Conservation (phyloP, 495 filamentous ascomycete genomes). For the Aspergillus funiculosus region DNA sequence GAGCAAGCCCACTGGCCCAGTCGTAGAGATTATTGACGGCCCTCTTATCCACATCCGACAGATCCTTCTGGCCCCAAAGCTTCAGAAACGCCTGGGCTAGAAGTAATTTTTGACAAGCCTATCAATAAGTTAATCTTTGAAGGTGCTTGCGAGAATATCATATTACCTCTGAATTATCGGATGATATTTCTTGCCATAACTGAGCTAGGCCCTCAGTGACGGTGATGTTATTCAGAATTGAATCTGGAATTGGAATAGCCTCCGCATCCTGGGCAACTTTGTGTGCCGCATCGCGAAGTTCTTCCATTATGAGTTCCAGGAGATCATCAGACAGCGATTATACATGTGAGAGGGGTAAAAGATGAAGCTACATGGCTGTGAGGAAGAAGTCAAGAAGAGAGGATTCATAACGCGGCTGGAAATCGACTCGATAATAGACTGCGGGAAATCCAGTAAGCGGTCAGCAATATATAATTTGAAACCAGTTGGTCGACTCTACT, state of each 20-base stretch:
- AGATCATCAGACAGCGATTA: too few species aligned
- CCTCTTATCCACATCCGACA: conserved; percentile 24
- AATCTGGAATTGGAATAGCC: conserved; percentile 15
- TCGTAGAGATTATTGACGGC: conserved; percentile 28
- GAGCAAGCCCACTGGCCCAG: conserved; percentile 31
- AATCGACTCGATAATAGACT: too few species aligned
- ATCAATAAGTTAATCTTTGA: conserved; percentile 7
- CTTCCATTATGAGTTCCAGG: conserved; percentile 25
- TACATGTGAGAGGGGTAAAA: too few species aligned
- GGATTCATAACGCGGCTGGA: too few species aligned
- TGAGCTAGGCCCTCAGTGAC: conserved; percentile 16
- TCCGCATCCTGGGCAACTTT: conserved; percentile 18
- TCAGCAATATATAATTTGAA: too few species aligned
- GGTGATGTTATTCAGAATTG: conserved; percentile 5
- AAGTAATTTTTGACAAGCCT: conserved; percentile 33
- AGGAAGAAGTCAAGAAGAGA: too few species aligned
- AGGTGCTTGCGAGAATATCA: not conserved
- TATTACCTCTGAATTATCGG: conserved; percentile 23
- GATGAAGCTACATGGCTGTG: too few species aligned
- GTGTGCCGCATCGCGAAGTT: conserved; percentile 29
- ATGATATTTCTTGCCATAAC: conserved; percentile 32
- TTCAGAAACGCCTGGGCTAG: conserved; percentile 25
- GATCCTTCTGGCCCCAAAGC: conserved; percentile 10
- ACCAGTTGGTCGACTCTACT: too few species aligned
- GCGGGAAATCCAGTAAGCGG: too few species aligned